phyloP scores from a whole-genome alignment of 2,329 filamentous ascomycete species.

The Plenodomus biglobosus region DNA sequence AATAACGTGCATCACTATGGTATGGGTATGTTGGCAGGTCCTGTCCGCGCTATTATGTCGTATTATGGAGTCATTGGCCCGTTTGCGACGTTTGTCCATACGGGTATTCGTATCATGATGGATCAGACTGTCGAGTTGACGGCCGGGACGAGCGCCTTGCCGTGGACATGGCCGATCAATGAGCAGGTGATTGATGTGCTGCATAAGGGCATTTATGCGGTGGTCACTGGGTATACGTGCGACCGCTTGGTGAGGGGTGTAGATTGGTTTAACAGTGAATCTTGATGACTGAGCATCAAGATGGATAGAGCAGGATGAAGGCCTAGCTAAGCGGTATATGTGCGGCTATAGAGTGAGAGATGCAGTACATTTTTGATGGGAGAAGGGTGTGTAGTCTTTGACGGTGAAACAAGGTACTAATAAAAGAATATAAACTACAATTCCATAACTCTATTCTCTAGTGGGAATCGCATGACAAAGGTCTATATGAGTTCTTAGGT shows the following conservation, averaged over 20 bases:
- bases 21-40: slow-evolving; percentile 33
- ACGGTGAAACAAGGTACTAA: too few species aligned
- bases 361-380: too few species aligned
- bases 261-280: slow-evolving; percentile 25
- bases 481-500: too few species aligned
- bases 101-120: slow-evolving; percentile 30
- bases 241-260: slow-evolving; percentile 21
- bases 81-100: slow-evolving; percentile 32
- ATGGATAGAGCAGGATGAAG: too few species aligned
- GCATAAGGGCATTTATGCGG: slow-evolving; percentile 33
- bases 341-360: too few species aligned
- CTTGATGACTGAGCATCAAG: too few species aligned
- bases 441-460: too few species aligned
- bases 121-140: slow-evolving; percentile 37
- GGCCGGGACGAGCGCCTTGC: slow-evolving; percentile 30
- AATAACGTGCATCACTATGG: slow-evolving; percentile 34
- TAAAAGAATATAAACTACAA: too few species aligned
- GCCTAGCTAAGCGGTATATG: too few species aligned
- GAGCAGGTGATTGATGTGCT: slow-evolving; percentile 38
- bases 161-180: slow-evolving; percentile 40
- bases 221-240: slow-evolving; percentile 32
- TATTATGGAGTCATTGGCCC: slow-evolving; percentile 39
- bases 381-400: too few species aligned
- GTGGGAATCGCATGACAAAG: too few species aligned
- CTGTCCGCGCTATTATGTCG: slow-evolving; percentile 30